Evolutionary conservation across 1,139 yeast species (phyloP), one percentile per base, ranked within the genome.

Genomic region (Zygosaccharomyces sapae): DNA sequence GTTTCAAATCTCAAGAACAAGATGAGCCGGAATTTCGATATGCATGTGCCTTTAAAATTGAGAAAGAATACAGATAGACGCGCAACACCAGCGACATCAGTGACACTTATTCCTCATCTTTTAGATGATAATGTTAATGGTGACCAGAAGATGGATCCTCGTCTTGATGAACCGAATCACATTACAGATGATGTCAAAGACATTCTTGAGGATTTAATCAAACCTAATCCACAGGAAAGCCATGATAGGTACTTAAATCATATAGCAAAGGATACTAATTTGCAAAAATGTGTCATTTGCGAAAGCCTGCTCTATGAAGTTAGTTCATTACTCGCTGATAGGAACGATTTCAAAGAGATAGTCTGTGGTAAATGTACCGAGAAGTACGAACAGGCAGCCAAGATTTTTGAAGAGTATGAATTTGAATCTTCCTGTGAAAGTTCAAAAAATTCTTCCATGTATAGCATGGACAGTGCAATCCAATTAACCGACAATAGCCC

Each of bases 271-370:
- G 47, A 46, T 24, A 47, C 55, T 1, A 38, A 52, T 25, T 61
- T 81, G 46, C 79, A 77, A 54, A 72, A 77, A 58, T 83, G 89
- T 59, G 80, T 81, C 20, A 68, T 82, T 10, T 83, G 89, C 61
- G 86, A 81, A 40, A 77, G 74, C 48, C 86, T 87, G 5, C 62
- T 83, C 19, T 83, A 82, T 59, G 88, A 82, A 51, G 67, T 82
- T 39, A 78, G 84, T 49, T 72, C 82, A 4, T 60, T 77, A 34
- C 48, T 71, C 5, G 58, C 62, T 9, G 49, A 55, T 3, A 54
- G 59, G 6, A 54, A 56, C 2, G 57, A 59, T 31, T 71, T 56
- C 47, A 70, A 70, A 31, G 86, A 82, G 53, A 77, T 83, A 53
- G 81, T 83, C 1, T 83, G 90, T 58, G 76, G 78, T 45, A 77